These are phyloP conservation scores for Acidomyces sp. DNA, from an alignment of 495 filamentous ascomycete genomes.

Conservation along the genomic window DNA sequence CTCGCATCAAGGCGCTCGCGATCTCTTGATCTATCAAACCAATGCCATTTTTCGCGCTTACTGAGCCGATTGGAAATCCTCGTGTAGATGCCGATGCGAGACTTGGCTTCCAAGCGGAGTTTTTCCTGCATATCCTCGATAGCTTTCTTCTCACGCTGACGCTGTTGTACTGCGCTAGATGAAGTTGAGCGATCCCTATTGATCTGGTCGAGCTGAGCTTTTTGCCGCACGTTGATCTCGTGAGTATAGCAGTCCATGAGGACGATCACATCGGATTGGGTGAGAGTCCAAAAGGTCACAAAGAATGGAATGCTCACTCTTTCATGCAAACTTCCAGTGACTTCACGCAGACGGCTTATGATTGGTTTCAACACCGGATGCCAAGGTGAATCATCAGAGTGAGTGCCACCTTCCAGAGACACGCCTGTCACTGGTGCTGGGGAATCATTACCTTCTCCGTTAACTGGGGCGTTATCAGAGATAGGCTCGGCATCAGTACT, in stretches of 20 bases:
- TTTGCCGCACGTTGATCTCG: constrained; percentile 51
- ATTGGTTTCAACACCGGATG: constrained; percentile 67
- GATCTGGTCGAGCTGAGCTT: constrained; percentile 46
- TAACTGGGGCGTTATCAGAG: background rate
- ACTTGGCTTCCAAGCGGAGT: constrained; percentile 56
- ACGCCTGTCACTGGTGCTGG: background rate
- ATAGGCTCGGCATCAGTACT: background rate
- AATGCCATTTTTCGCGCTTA: constrained; percentile 58
- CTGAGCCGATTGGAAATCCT: constrained; percentile 50
- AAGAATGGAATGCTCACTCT: constrained; percentile 65
- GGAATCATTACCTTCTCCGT: background rate
- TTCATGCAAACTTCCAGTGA: constrained; percentile 53
- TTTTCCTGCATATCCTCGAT: constrained; percentile 45
- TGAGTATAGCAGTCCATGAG: constrained; percentile 59
- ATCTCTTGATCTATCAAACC: constrained; percentile 56
- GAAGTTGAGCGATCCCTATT: constrained; percentile 62
- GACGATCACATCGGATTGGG: constrained; percentile 64
- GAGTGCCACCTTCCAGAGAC: no score
- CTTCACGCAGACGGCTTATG: constrained; percentile 48
- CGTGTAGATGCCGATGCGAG: constrained; percentile 49
- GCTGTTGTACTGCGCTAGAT: constrained; percentile 45
- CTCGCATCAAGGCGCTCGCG: constrained; percentile 42
- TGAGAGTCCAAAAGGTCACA: constrained; percentile 84
- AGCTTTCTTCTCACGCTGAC: constrained; percentile 49
- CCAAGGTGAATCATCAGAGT: constrained; percentile 32